Percentiles rank a stretch among this genome's conserved stretches.
Evolutionary conservation across 2,329 filamentous ascomycete species (phyloP).

Genomic region (Setomelanomma holmii): DNA sequence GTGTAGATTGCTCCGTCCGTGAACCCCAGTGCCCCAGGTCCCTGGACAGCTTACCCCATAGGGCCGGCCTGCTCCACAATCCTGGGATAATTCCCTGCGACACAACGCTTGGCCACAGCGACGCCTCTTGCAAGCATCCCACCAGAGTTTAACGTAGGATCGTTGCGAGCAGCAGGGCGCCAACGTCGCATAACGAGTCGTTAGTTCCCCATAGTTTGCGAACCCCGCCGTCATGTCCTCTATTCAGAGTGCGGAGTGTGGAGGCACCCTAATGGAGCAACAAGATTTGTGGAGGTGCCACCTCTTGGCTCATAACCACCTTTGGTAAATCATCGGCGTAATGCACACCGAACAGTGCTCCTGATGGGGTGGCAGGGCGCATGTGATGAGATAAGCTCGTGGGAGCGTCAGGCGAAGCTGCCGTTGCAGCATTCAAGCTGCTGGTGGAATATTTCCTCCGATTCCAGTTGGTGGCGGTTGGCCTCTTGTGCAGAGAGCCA

Average conservation of each 20-base stretch:
- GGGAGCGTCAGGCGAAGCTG: slow-evolving; percentile 23
- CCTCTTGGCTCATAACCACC: slow-evolving; percentile 27
- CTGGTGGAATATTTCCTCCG: slow-evolving; percentile 36
- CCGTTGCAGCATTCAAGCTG: slow-evolving; percentile 13
- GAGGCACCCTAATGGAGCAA: slow-evolving; percentile 17
- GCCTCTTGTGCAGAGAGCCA: slow-evolving; percentile 3
- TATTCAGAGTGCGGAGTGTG: slow-evolving; percentile 28
- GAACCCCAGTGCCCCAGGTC: slow-evolving; percentile 20
- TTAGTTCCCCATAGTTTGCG: slow-evolving; percentile 12
- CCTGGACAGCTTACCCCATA: slow-evolving; percentile 29
- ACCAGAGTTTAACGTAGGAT: slow-evolving; percentile 18
- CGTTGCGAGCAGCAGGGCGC: slow-evolving; percentile 8
- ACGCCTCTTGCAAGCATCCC: slow-evolving; percentile 14
- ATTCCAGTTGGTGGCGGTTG: slow-evolving; percentile 17
- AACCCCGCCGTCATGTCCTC: slow-evolving; percentile 15
- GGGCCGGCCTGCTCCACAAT: slow-evolving; percentile 28
- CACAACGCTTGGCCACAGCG: slow-evolving; percentile 13
- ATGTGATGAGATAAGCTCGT: slow-evolving; percentile 29
- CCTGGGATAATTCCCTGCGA: slow-evolving; percentile 19
- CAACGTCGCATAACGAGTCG: slow-evolving; percentile 19
- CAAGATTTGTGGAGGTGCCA: slow-evolving; percentile 31
- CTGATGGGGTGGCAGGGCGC: slow-evolving; percentile 19
- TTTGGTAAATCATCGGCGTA: slow-evolving; percentile 25
- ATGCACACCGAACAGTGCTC: slow-evolving; percentile 23
- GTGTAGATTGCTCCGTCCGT: slow-evolving; percentile 24